phyloP scores from a whole-genome alignment of 306 rosid genomes.

The Calophaca sinica region DNA sequence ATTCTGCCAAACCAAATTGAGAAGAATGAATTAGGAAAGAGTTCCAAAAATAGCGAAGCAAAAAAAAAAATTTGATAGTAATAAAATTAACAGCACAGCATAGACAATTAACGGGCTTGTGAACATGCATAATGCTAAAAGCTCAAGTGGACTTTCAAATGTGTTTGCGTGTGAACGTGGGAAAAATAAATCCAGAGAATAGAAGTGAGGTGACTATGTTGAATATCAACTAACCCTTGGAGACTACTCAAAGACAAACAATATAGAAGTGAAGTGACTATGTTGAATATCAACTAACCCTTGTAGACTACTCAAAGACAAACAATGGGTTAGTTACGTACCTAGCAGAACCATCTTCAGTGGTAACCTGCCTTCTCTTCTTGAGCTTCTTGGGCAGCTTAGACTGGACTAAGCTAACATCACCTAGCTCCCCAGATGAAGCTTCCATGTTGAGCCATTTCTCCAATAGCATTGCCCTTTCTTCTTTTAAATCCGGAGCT shows the following conservation, averaged over 20 bases:
- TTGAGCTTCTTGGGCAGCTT: slow-evolving; percentile 94
- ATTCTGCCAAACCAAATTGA: slow-evolving; percentile 62
- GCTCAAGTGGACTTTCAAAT: neutral
- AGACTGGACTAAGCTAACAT: slow-evolving; percentile 76
- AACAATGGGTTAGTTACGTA: slow-evolving; percentile 48
- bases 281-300: slow-evolving; percentile 7
- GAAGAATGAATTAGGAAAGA: slow-evolving; percentile 23
- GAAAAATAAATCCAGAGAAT: neutral
- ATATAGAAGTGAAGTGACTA: neutral
- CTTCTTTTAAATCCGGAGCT: slow-evolving; percentile 93
- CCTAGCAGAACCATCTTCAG: slow-evolving; percentile 90
- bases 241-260: slow-evolving; percentile 21
- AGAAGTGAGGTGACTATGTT: neutral
- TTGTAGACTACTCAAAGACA: slow-evolving; percentile 14
- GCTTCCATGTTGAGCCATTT: slow-evolving; percentile 90
- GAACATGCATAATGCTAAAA: slow-evolving; percentile 16
- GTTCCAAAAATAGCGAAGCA: neutral
- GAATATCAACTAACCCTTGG: slow-evolving; percentile 8
- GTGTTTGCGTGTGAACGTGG: neutral
- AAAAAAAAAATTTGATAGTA: neutral
- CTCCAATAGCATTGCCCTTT: slow-evolving; percentile 90
- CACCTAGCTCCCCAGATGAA: slow-evolving; percentile 76
- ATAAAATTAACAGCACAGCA: slow-evolving; percentile 3
- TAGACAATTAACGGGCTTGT: neutral
- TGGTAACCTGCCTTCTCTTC: slow-evolving; percentile 72